Percentiles rank a stretch among this genome's conserved stretches.
Evolutionary conservation across 768 basidiomycete genomes (phyloP).

Genomic region (Pisolithus albus): DNA sequence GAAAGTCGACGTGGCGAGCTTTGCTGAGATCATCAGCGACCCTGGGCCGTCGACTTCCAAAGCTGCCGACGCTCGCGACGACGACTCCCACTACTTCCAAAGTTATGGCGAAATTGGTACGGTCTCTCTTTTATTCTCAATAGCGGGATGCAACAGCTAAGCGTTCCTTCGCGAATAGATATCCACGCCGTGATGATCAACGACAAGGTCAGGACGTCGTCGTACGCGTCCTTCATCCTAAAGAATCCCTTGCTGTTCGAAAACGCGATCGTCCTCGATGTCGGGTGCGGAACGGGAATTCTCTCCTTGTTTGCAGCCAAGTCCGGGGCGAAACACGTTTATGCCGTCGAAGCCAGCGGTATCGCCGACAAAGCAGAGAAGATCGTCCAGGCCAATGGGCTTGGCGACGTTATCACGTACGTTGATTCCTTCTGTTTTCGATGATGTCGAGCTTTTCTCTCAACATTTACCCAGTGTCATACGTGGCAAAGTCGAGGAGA

Average conservation of each 20-base stretch:
- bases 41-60: conserved; percentile 19
- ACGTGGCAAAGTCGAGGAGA: conserved; percentile 86
- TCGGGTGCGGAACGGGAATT: conserved; percentile 94
- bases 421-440: conserved; percentile 12
- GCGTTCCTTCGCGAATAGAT: conserved; percentile 39
- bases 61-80: conserved; percentile 45
- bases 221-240: conserved; percentile 88
- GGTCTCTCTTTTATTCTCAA: conserved; percentile 1
- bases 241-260: conserved; percentile 75
- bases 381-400: conserved; percentile 71
- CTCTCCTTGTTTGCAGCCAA: conserved; percentile 85
- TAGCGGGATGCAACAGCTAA: not conserved
- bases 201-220: conserved; percentile 88
- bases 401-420: conserved; percentile 64
- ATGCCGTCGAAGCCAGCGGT: conserved; percentile 86
- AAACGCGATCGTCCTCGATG: conserved; percentile 85
- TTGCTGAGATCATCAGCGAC: conserved; percentile 40
- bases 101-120: conserved; percentile 85
- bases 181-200: conserved; percentile 97
- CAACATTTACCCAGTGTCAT: conserved; percentile 49
- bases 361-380: conserved; percentile 71
- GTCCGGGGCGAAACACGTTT: conserved; percentile 84
- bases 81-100: conserved; percentile 91
- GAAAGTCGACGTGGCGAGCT: conserved; percentile 40
- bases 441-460: too few relatives aligned